Evolutionary conservation across 441 rosid genomes (phyloP).

Genomic region (Daphne laureola): DNA sequence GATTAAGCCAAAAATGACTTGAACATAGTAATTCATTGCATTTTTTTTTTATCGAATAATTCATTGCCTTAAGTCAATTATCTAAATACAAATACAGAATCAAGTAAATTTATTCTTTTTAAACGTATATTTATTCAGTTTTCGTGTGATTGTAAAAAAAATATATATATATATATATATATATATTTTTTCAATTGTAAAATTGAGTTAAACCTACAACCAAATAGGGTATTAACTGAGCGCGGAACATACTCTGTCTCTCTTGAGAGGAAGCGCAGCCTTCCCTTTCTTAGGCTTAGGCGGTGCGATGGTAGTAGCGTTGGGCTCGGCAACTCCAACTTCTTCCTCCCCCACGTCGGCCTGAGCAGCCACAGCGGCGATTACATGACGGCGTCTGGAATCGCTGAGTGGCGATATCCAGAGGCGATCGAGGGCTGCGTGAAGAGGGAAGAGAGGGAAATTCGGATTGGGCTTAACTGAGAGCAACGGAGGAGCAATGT

Average conservation of each 20-base stretch:
- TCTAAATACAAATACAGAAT: background rate
- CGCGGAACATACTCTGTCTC: constrained; percentile 65
- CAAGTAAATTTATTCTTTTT: background rate
- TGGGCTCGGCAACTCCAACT: constrained; percentile 25
- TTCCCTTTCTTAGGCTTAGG: constrained; percentile 82
- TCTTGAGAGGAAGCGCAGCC: constrained; percentile 77
- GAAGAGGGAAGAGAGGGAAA: constrained; percentile 31
- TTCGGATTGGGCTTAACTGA: constrained; percentile 40
- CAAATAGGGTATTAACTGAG: background rate
- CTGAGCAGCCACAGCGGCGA: constrained; percentile 48
- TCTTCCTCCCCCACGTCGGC: constrained; percentile 47
- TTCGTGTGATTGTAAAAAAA: no score
- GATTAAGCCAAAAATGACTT: no score
- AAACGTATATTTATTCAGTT: no score
- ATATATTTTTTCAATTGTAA: background rate
- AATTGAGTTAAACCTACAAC: background rate
- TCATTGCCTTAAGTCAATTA: no score
- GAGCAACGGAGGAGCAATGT: constrained; percentile 40
- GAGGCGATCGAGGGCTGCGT: constrained; percentile 16
- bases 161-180: no score
- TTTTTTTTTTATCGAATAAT: no score
- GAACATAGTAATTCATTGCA: no score
- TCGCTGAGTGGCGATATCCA: background rate
- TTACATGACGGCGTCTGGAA: constrained; percentile 14
- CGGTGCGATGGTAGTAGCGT: constrained; percentile 34